Base-by-base conservation (phyloP, 148 eudicot species). In the Persicaria tinctoria region DNA sequence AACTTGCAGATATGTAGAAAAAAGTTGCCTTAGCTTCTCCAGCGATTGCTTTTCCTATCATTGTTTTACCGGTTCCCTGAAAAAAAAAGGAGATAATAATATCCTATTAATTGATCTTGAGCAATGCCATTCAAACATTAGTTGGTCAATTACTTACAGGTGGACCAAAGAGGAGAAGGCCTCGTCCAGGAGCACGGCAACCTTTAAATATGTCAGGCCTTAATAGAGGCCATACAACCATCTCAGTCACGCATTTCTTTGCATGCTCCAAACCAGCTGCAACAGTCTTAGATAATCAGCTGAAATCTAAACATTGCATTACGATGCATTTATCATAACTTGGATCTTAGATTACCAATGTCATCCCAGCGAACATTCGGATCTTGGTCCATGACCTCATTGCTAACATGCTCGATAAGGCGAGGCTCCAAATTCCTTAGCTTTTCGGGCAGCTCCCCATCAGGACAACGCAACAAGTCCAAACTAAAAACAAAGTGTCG, bases 131-230 rank as follows among this genome's bases (percentile, higher is more conserved):
- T 32, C 53, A 64, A 64, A 32, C 5, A 32, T n/a, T 10, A 64
- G 47, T 27, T 38, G 38, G 41, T 50, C 55, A 57, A 77, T 51
- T 64, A 84, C 98, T 90, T 83, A 93, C 98, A 9, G 98, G 98
- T 75, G 98, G 98, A 76, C 98, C 98, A 78, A 93, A 93, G 56
- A 96, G 88, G 75, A 96, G 97, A 85, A 96, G 99, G 73, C 99
- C 99, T 80, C 96, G 86, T 75, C 99, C 99, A 62, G 99, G 99
- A 73, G 99, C 90, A 84, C 99, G 99, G 51, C 97, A 92, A 76
- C 99, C 99, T 87, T 88, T 90, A 79, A 96, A 96, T 73, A 96
- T 89, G 81, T 96, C 99, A 46, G 99, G 99, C 46, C 99, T 96
- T 82, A 92, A 83, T 63, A 96, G 81, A 73, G 99, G 99, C 92